phyloP scores from a whole-genome alignment of 148 eudicot genomes.

The Drosera capensis region DNA sequence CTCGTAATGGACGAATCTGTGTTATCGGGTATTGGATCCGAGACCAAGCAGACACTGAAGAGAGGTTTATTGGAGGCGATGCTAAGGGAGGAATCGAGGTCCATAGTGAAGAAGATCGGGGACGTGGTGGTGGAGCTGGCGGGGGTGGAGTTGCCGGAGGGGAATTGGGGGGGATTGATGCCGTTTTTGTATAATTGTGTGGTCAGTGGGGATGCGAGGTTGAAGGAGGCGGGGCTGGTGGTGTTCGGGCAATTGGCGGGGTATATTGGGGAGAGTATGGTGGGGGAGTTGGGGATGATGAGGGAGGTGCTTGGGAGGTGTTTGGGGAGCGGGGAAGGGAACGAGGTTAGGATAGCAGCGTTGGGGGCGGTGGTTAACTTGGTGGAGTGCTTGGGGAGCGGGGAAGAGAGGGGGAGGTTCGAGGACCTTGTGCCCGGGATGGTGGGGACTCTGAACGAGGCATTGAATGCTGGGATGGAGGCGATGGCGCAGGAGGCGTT shows the following conservation, averaged over 20 bases:
- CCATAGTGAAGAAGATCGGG: constrained; percentile 50
- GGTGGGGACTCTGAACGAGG: constrained; percentile 78
- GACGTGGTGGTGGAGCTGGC: constrained; percentile 76
- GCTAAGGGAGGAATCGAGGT: constrained; percentile 46
- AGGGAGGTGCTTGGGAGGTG: constrained; percentile 55
- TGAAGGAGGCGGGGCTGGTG: constrained; percentile 50
- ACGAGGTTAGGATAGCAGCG: constrained; percentile 68
- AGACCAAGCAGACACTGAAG: too few species aligned
- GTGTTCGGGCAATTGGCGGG: constrained; percentile 68
- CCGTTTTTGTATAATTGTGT: constrained; percentile 76
- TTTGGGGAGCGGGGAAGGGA: constrained; percentile 18
- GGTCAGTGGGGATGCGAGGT: constrained; percentile 28
- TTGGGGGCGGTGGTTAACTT: constrained; percentile 64
- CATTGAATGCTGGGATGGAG: constrained; percentile 54
- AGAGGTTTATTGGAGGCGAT: too few species aligned
- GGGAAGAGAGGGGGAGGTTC: constrained; percentile 54
- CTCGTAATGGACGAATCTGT: too few species aligned
- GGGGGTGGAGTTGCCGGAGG: constrained; percentile 52
- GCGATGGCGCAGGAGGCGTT: constrained; percentile 80
- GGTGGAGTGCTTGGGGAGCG: constrained; percentile 47
- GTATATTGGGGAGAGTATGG: constrained; percentile 54
- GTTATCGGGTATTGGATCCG: too few species aligned
- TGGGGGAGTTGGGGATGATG: constrained; percentile 40
- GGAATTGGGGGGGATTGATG: constrained; percentile 62
- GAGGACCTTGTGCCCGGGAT: constrained; percentile 72